Conservation (phyloP, 1,284 basidiomycete genomes). For the Lentinula novae-zelandiae region DNA sequence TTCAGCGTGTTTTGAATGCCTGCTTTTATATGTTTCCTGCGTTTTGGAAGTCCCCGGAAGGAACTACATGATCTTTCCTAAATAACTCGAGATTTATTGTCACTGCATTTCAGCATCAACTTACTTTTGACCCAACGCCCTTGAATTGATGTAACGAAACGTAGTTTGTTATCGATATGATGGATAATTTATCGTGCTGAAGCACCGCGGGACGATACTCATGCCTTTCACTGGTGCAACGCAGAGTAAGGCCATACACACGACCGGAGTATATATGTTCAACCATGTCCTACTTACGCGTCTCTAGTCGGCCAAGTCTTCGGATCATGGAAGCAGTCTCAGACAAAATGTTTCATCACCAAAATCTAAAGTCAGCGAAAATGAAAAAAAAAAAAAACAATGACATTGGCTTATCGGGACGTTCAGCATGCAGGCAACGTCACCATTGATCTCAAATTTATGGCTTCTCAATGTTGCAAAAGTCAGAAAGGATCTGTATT, state of each 20-base stretch:
- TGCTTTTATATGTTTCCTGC: background rate
- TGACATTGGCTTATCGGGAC: too few species aligned
- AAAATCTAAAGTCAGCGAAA: background rate
- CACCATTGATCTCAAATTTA: background rate
- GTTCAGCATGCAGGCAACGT: background rate
- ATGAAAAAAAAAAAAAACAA: background rate
- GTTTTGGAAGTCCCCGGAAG: background rate
- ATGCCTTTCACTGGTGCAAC: background rate
- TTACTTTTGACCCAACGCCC: slow-evolving; percentile 39
- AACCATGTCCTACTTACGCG: background rate
- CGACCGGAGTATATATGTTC: background rate
- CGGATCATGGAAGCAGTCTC: background rate
- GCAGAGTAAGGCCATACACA: background rate
- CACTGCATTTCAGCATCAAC: background rate
- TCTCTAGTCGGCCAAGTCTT: background rate
- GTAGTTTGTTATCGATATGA: slow-evolving; percentile 9
- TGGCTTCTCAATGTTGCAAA: background rate
- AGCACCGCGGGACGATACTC: background rate
- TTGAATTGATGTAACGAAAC: slow-evolving; percentile 18
- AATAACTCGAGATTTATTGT: background rate
- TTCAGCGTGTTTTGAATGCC: background rate
- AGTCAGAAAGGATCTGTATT: background rate
- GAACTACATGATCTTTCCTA: background rate
- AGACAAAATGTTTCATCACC: background rate
- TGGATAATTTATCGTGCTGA: background rate